A percentile compares a stretch with the other conserved stretches of the same genome.
Conservation (phyloP, 495 filamentous ascomycete species). For the Neurospora pannonica region DNA sequence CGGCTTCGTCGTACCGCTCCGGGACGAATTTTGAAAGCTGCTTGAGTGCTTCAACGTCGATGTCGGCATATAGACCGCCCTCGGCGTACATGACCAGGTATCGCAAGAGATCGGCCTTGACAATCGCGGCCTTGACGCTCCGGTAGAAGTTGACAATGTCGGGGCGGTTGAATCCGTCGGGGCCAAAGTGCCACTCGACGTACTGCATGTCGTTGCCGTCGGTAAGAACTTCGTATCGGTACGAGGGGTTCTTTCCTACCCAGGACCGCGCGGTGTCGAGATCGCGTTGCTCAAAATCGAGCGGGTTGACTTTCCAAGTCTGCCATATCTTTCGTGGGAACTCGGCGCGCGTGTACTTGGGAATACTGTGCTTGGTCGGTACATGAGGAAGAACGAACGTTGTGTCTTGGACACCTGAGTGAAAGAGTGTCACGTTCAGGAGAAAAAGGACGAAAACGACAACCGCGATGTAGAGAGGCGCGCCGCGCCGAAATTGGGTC, state of each 20-base stretch:
- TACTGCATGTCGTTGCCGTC: constrained; percentile 51
- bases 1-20: constrained; percentile 31
- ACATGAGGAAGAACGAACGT: constrained; percentile 1
- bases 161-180: constrained; percentile 46
- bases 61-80: constrained; percentile 49
- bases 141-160: constrained; percentile 52
- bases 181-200: constrained; percentile 49
- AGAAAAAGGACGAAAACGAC: constrained; percentile 30
- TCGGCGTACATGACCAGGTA: constrained; percentile 50
- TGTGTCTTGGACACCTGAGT: constrained; percentile 11
- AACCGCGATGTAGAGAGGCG: constrained; percentile 24
- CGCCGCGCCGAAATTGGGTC: constrained; percentile 25
- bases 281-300: constrained; percentile 49
- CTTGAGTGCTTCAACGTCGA: constrained; percentile 47
- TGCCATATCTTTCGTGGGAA: constrained; percentile 50
- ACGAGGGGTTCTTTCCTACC: constrained; percentile 47
- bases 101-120: constrained; percentile 51
- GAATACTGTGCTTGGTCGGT: neutral
- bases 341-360: constrained; percentile 11
- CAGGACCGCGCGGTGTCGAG: constrained; percentile 44
- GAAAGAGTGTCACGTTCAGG: constrained; percentile 34
- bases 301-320: constrained; percentile 54
- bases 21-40: constrained; percentile 44
- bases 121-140: constrained; percentile 46
- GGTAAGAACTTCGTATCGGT: constrained; percentile 56